A percentile compares a stretch with the other conserved stretches of the same genome.
Conservation (phyloP, 257 asterid species). For the Gentiana straminea region DNA sequence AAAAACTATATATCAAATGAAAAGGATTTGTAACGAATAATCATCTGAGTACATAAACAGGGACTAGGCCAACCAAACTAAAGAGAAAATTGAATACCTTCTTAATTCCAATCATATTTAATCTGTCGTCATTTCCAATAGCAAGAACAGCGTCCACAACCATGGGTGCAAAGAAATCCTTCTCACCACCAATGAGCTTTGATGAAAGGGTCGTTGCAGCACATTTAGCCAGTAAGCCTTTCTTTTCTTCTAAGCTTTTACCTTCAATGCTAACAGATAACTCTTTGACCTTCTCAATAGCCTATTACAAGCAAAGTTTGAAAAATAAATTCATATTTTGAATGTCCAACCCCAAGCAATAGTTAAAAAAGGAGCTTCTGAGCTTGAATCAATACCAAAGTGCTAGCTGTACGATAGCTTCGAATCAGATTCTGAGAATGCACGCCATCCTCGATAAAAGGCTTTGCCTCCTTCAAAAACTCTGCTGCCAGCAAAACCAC, state of each 20-base stretch:
- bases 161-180: constrained; percentile 93
- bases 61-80: neutral
- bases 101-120: constrained; percentile 95
- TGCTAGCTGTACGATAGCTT: constrained; percentile 74
- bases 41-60: too few species aligned
- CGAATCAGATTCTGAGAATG: constrained; percentile 93
- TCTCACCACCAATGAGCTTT: constrained; percentile 97
- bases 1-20: too few species aligned
- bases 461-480: constrained; percentile 93
- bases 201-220: constrained; percentile 97
- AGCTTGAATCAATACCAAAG: constrained; percentile 37
- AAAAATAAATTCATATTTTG: neutral
- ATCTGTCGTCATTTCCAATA: constrained; percentile 81
- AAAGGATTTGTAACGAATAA: too few species aligned
- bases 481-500: constrained; percentile 98
- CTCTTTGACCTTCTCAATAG: constrained; percentile 67
- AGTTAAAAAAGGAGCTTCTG: neutral
- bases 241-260: constrained; percentile 88
- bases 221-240: constrained; percentile 79
- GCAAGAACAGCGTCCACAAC: constrained; percentile 93
- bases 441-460: constrained; percentile 96
- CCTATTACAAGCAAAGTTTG: constrained; percentile 23
- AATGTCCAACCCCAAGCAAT: constrained; percentile 5
- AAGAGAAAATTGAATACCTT: constrained; percentile 30
- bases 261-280: constrained; percentile 87